Conservation (phyloP, 495 filamentous ascomycete species). For the Chlorociboria aeruginascens region DNA sequence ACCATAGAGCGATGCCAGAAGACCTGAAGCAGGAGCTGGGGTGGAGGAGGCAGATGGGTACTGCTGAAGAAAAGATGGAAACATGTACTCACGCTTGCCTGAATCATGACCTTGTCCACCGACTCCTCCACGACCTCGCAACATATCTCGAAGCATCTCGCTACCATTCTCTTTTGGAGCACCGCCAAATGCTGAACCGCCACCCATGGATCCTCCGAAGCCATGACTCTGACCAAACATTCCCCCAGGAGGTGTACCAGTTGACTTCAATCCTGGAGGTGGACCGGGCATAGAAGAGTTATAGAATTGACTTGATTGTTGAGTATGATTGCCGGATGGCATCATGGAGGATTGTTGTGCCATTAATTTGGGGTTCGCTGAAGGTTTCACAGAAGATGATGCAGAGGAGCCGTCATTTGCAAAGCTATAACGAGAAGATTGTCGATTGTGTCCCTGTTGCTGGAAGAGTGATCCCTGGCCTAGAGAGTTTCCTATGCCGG, state of each 20-base stretch:
- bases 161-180: constrained; percentile 58
- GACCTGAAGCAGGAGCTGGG: constrained; percentile 78
- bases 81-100: constrained; percentile 89
- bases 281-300: constrained; percentile 69
- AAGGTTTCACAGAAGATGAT: constrained; percentile 54
- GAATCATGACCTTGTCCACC: constrained; percentile 61
- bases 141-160: constrained; percentile 69
- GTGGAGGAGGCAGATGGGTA: constrained; percentile 70
- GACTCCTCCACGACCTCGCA: constrained; percentile 46
- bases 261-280: constrained; percentile 89
- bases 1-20: constrained; percentile 83
- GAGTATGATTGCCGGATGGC: constrained; percentile 38
- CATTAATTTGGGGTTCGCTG: constrained; percentile 73
- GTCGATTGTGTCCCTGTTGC: constrained; percentile 68
- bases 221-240: constrained; percentile 71
- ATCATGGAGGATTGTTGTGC: constrained; percentile 85
- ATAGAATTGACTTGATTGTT: constrained; percentile 48
- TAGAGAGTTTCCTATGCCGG: constrained; percentile 23
- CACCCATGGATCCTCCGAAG: constrained; percentile 45
- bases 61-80: constrained; percentile 69
- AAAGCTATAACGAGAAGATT: constrained; percentile 83
- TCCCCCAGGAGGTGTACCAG: constrained; percentile 78
- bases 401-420: constrained; percentile 63
- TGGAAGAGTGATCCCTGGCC: constrained; percentile 46
- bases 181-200: constrained; percentile 48